phyloP scores from a whole-genome alignment of 352 stramenopile species.

The Pythium plurisporium region DNA sequence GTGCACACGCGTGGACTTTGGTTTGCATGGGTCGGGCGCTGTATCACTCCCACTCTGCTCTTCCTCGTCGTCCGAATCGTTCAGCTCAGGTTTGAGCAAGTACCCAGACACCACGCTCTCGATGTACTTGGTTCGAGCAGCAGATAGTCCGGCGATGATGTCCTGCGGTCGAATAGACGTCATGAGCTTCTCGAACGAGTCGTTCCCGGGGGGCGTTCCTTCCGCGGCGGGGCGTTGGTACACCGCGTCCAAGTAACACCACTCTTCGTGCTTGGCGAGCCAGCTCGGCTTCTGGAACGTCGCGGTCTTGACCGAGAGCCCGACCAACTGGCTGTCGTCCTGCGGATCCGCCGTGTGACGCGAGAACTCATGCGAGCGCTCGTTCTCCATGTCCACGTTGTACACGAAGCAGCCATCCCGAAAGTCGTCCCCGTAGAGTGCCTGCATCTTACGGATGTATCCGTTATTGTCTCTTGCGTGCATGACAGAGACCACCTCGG shows the following conservation, averaged over 20 bases:
- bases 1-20: slow-evolving; percentile 14
- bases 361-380: no score
- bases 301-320: slow-evolving; percentile 11
- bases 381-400: neutral
- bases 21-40: neutral
- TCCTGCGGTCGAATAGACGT: slow-evolving; percentile 19
- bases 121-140: slow-evolving; percentile 12
- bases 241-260: slow-evolving; percentile 14
- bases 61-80: neutral
- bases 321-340: slow-evolving; percentile 4
- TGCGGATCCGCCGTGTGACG: neutral
- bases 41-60: neutral
- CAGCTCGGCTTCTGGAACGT: slow-evolving; percentile 10
- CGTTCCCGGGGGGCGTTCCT: no score
- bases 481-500: slow-evolving; percentile 13
- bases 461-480: neutral
- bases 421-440: slow-evolving; percentile 13
- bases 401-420: slow-evolving; percentile 8
- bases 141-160: slow-evolving; percentile 17
- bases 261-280: slow-evolving; percentile 12
- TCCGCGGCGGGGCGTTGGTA: neutral
- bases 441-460: slow-evolving; percentile 15
- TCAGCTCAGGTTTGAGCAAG: slow-evolving; percentile 10
- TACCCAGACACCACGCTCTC: slow-evolving; percentile 15
- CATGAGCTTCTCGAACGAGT: slow-evolving; percentile 13